A percentile compares a stretch with the other conserved stretches of the same genome.
Evolutionary conservation across 495 filamentous ascomycete genomes (phyloP).

Genomic region (Neurospora intermedia): DNA sequence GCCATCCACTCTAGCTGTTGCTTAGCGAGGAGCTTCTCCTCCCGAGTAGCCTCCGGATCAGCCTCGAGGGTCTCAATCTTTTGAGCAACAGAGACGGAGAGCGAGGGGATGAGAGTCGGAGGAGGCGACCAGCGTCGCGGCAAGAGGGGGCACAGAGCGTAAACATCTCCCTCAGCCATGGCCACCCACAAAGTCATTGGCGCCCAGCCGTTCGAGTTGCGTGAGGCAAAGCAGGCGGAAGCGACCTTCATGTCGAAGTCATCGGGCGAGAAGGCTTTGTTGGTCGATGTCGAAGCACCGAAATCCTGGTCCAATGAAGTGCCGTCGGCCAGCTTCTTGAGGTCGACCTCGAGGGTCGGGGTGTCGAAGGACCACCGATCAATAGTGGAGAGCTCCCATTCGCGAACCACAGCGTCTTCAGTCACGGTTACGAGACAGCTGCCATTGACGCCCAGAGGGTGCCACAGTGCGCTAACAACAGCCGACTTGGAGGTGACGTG

Average conservation of each 20-base stretch:
- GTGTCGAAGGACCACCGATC: conserved; percentile 77
- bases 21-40: conserved; percentile 48
- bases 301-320: conserved; percentile 68
- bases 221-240: conserved; percentile 70
- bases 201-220: conserved; percentile 71
- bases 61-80: conserved; percentile 52
- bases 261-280: conserved; percentile 76
- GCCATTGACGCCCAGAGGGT: conserved; percentile 65
- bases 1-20: conserved; percentile 75
- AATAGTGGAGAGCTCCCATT: conserved; percentile 74
- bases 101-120: conserved; percentile 59
- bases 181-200: conserved; percentile 88
- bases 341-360: conserved; percentile 69
- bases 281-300: conserved; percentile 54
- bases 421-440: conserved; percentile 76
- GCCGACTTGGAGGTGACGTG: conserved; percentile 75
- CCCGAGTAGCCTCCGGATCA: conserved; percentile 40
- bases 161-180: conserved; percentile 79
- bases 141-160: conserved; percentile 79
- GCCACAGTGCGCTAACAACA: conserved; percentile 71
- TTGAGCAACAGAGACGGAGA: conserved; percentile 62
- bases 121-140: conserved; percentile 75
- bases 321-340: conserved; percentile 72
- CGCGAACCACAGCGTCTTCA: conserved; percentile 67
- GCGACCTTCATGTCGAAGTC: conserved; percentile 78